A percentile compares a stretch with the other conserved stretches of the same genome.
Evolutionary conservation across 345 rosid species (phyloP).

Genomic region (Geranium rotundifolium): DNA sequence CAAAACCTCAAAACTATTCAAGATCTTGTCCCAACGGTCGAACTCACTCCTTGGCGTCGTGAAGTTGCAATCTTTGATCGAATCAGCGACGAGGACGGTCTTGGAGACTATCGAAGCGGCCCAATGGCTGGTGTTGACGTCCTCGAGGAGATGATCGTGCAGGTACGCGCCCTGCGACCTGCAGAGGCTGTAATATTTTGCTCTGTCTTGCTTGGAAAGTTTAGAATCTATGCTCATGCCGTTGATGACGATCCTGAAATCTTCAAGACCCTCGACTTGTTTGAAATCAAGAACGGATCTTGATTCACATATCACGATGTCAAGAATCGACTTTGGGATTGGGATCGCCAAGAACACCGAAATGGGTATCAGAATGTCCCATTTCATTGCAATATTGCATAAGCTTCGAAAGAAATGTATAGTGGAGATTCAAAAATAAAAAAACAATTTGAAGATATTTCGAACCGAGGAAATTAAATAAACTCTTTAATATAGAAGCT

Average conservation of each 20-base stretch:
- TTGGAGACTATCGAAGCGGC: conserved; percentile 4
- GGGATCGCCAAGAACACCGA: no score
- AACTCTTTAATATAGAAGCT: no score
- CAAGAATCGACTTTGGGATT: no score
- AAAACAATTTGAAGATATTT: no score
- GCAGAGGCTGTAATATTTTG: conserved; percentile 1
- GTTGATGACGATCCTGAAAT: neutral
- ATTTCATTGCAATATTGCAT: no score
- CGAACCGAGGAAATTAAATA: no score
- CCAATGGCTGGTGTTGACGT: neutral
- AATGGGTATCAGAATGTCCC: no score
- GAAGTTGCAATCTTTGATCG: conserved; percentile 29
- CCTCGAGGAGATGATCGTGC: neutral
- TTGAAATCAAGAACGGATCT: no score
- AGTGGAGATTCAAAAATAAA: no score
- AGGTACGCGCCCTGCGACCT: neutral
- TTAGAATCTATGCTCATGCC: neutral
- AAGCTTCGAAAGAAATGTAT: no score
- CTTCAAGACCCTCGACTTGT: neutral
- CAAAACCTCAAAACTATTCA: conserved; percentile 19
- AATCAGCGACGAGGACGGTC: conserved; percentile 26
- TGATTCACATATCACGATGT: no score
- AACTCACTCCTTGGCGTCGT: conserved; percentile 11
- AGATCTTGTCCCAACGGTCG: conserved; percentile 22
- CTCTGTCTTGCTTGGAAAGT: neutral